Base-by-base conservation (phyloP, 2,329 filamentous ascomycete genomes). In the Calonectria henricotiae region DNA sequence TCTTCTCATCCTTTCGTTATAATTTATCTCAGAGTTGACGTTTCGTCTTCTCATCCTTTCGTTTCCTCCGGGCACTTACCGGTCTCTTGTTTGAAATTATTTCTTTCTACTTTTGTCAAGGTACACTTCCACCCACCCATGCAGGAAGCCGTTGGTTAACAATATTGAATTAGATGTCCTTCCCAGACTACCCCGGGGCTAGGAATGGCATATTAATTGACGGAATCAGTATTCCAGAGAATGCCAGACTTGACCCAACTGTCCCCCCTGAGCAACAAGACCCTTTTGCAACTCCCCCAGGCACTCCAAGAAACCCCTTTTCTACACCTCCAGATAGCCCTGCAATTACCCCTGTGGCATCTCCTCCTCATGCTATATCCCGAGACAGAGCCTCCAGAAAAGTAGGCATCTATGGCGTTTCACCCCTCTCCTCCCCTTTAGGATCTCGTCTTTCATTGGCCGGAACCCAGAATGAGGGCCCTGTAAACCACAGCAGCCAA, bases 361-460 rank as follows among this genome's bases (percentile, higher is more conserved):
- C 23, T 5, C 61, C 44, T n/a, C 20, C 20, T 4, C 32, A 63
- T 35, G 20, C 61, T n/a, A 63, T 63, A 23, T 63, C 61, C 2
- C 23, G 32, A 13, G 61, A 63, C 30, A 39, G 61, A 20, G 23
- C 44, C 3, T 46, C 61, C 1, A 47, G 61, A 8, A 63, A 39
- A n/a, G 44, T 63, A 9, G 61, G 61, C 7, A 63, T 63, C 61
- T 63, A 63, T 12, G 32, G 61, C 4, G 20, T 46, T n/a, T 63
- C 43, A 13, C 51, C 51, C 13, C 32, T 58, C 11, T 15, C 51
- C 2, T 58, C 51, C 2, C 51, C 51, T 3, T 39, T 7, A 11
- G 51, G 51, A 15, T 58, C 51, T 39, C 51, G 51, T 9, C 13
- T 58, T 39, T 58, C 51, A 8, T 39, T 58, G 32, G 51, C 51